Percentiles rank a stretch among this genome's conserved stretches.
phyloP scores from a whole-genome alignment of 192 early-diverging fungal genomes.

The Entomortierella lignicola region DNA sequence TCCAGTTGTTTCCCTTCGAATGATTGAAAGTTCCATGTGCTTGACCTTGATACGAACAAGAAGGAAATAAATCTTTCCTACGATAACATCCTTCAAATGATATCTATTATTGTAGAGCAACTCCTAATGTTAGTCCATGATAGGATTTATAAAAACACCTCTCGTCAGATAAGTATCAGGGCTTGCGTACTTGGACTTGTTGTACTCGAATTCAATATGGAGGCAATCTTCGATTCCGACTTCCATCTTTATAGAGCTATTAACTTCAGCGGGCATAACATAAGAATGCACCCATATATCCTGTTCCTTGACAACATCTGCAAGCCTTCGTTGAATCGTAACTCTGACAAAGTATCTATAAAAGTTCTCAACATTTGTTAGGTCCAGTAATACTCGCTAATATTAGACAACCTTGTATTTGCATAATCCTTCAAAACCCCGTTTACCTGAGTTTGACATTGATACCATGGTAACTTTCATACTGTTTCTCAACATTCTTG shows the following conservation, averaged over 20 bases:
- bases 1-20: slow-evolving; percentile 96
- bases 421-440: neutral
- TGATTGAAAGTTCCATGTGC: slow-evolving; percentile 99
- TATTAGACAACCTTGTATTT: too few relatives aligned
- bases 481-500: slow-evolving; percentile 99
- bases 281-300: slow-evolving; percentile 99
- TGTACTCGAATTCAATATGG: slow-evolving; percentile 99
- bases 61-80: slow-evolving; percentile 99
- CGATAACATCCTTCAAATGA: slow-evolving; percentile 98
- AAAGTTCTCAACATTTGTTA: neutral
- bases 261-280: slow-evolving; percentile 89
- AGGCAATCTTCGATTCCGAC: slow-evolving; percentile 99
- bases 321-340: slow-evolving; percentile 86
- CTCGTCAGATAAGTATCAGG: too few relatives aligned
- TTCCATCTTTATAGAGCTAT: slow-evolving; percentile 99
- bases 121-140: neutral
- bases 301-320: slow-evolving; percentile 90
- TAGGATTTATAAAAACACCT: too few relatives aligned
- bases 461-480: slow-evolving; percentile 97
- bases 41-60: slow-evolving; percentile 99
- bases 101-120: slow-evolving; percentile 65
- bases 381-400: neutral
- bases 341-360: slow-evolving; percentile 94
- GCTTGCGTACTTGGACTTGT: slow-evolving; percentile 86
- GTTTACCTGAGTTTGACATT: slow-evolving; percentile 93